Percentiles rank a stretch among this genome's conserved stretches.
phyloP scores from a whole-genome alignment of 257 asterid genomes.

The Salvia miltiorrhiza region DNA sequence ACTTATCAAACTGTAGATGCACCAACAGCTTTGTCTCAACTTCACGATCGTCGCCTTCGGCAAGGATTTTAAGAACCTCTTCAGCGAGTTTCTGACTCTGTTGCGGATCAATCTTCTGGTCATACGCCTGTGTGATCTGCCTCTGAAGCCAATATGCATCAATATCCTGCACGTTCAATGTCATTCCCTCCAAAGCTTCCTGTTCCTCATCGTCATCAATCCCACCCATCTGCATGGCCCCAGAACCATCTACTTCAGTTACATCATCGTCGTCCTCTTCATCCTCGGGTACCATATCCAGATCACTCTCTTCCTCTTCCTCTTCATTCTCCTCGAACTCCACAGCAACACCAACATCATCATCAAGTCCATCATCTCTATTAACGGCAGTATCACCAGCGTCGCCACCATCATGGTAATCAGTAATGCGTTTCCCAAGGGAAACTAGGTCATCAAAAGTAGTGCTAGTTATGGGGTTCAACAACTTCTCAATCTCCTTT shows the following conservation, averaged over 20 bases:
- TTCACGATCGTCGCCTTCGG: conserved; percentile 55
- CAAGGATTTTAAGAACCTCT: conserved; percentile 60
- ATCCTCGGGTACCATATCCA: conserved; percentile 57
- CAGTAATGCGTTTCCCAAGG: conserved; percentile 46
- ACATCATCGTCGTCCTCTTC: conserved; percentile 56
- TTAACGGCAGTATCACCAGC: conserved; percentile 35
- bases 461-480: conserved; percentile 43
- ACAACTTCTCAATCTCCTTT: conserved; percentile 52
- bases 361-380: conserved; percentile 51
- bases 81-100: conserved; percentile 64
- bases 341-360: conserved; percentile 63
- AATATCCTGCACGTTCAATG: conserved; percentile 56
- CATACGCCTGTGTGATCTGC: conserved; percentile 59
- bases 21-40: conserved; percentile 49
- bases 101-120: conserved; percentile 52
- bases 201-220: conserved; percentile 53
- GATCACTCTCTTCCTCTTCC: conserved; percentile 57
- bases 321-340: conserved; percentile 64
- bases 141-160: conserved; percentile 70
- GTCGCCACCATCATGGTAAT: conserved; percentile 41
- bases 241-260: conserved; percentile 29
- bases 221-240: conserved; percentile 68
- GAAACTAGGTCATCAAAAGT: conserved; percentile 48
- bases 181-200: conserved; percentile 53
- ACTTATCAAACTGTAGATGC: conserved; percentile 52